These are phyloP conservation scores for Coprinopsis strossmayeri DNA, from an alignment of 768 basidiomycete species.

Conservation along the genomic window DNA sequence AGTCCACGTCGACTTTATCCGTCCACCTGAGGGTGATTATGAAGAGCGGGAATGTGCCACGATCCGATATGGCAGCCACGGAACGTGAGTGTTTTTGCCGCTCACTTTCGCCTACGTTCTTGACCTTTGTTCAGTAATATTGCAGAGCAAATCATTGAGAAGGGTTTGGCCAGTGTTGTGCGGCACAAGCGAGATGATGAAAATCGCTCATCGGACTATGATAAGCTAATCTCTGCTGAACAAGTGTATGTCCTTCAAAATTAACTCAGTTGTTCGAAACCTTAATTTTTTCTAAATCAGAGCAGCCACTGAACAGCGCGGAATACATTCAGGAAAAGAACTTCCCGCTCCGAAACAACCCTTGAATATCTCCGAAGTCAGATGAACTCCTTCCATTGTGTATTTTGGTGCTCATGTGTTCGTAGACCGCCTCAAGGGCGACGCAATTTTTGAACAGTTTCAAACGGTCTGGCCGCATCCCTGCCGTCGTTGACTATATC, in stretches of 20 bases:
- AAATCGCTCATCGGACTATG: slow-evolving; percentile 91
- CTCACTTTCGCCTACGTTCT: neutral
- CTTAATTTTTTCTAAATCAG: slow-evolving; percentile 30
- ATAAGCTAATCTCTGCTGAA: slow-evolving; percentile 93
- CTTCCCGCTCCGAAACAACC: slow-evolving; percentile 71
- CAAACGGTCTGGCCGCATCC: slow-evolving; percentile 80
- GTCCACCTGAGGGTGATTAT: slow-evolving; percentile 87
- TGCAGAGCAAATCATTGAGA: slow-evolving; percentile 89
- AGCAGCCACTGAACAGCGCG: slow-evolving; percentile 69
- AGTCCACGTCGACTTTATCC: slow-evolving; percentile 83
- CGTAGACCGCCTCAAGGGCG: slow-evolving; percentile 64
- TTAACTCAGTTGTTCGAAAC: neutral
- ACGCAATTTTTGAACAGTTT: slow-evolving; percentile 85
- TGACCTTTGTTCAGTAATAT: slow-evolving; percentile 54
- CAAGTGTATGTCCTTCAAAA: slow-evolving; percentile 55
- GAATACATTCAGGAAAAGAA: slow-evolving; percentile 93
- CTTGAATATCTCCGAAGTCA: slow-evolving; percentile 88
- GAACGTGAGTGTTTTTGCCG: slow-evolving; percentile 46
- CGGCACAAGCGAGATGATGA: slow-evolving; percentile 95
- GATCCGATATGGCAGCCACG: slow-evolving; percentile 76
- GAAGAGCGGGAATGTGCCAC: slow-evolving; percentile 93
- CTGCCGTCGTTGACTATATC: slow-evolving; percentile 89
- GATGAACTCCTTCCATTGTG: neutral
- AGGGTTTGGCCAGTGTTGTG: slow-evolving; percentile 83
- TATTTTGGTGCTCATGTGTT: too few relatives aligned